Evolutionary conservation across 1,139 yeast genomes (phyloP), one percentile per base, ranked within the genome.

Genomic region (Geotrichum siamense): DNA sequence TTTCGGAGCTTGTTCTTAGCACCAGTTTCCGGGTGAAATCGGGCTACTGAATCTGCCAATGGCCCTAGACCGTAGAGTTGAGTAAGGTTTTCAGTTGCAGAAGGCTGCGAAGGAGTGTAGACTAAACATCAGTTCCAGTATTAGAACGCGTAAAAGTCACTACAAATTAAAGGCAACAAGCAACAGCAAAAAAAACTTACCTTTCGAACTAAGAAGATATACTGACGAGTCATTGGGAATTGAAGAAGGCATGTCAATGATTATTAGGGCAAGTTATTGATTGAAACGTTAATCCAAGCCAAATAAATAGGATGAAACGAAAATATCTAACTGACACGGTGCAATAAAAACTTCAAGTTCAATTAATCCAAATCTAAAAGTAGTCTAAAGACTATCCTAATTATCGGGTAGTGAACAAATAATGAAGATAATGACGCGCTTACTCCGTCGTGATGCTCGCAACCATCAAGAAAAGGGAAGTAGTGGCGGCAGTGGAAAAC

Each of bases 1-100:
- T 91, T 91, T 55, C 98, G 74, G 45, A 91, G 72, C 65, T 91
- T 91, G 32, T 86, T 87, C 41, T 95, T 96, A 56, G 84, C 87
- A 1, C 91, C 75, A 0, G 96, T 95, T 54, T 82, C 93, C 1
- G 86, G 80, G 54, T 84, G 87, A n/a, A 82, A 74, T 56, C 98
- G 73, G 1, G 96, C 94, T 39, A 91, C 80, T 4, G 94, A 79
- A 42, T 75, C 69, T 1, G 96, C 85, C 20, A 89, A 68, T 2
- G 72, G 74, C 35, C 75, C 75, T 36, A 91, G 64, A 0, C 81
- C 82, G 55, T 85, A 91, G 21, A 82, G 63, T 28, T 75, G 65
- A 28, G 87, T 71, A 45, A 91, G 68, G 60, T 89, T 84, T 48
- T 79, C 76, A 39, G 78, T 58, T 0, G 94, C 89, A 8, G 84